phyloP scores from a whole-genome alignment of 2,329 filamentous ascomycete species.

The Trichoderma harzianum region DNA sequence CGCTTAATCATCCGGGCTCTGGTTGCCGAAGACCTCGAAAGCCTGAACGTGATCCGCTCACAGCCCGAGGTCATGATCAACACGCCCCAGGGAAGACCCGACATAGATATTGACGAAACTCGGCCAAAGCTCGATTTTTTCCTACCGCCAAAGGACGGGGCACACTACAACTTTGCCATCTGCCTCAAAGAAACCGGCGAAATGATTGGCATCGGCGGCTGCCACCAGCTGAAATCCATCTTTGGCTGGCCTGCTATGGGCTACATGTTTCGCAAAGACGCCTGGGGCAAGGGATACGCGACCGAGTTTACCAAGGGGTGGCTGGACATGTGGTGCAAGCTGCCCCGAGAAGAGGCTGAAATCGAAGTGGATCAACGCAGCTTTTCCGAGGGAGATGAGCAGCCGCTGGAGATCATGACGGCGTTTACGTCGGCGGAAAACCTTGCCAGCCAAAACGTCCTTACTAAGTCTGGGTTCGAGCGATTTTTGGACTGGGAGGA shows the following conservation, averaged over 20 bases:
- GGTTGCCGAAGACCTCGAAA: background rate
- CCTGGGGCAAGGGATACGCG: conserved; percentile 54
- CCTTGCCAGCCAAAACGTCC: conserved; percentile 49
- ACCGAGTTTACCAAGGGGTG: conserved; percentile 52
- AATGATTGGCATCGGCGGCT: conserved; percentile 6
- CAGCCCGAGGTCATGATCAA: conserved; percentile 6
- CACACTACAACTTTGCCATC: background rate
- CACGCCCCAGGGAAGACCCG: background rate
- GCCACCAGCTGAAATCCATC: background rate
- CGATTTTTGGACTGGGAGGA: conserved; percentile 39
- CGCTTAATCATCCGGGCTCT: background rate
- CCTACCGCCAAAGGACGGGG: background rate
- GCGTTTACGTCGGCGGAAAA: conserved; percentile 39
- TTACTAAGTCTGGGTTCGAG: conserved; percentile 56
- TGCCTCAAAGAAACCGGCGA: background rate
- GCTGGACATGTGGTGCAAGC: conserved; percentile 42
- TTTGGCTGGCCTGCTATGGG: conserved; percentile 55
- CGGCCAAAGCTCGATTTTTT: background rate
- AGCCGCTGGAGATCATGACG: background rate
- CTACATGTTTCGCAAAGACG: conserved; percentile 50
- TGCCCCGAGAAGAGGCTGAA: conserved; percentile 44
- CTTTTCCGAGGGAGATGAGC: background rate
- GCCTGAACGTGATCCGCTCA: background rate
- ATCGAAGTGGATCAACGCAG: conserved; percentile 39
- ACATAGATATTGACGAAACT: background rate